Conservation (phyloP, 202 grass and related monocot species). For the Carex arenaria region DNA sequence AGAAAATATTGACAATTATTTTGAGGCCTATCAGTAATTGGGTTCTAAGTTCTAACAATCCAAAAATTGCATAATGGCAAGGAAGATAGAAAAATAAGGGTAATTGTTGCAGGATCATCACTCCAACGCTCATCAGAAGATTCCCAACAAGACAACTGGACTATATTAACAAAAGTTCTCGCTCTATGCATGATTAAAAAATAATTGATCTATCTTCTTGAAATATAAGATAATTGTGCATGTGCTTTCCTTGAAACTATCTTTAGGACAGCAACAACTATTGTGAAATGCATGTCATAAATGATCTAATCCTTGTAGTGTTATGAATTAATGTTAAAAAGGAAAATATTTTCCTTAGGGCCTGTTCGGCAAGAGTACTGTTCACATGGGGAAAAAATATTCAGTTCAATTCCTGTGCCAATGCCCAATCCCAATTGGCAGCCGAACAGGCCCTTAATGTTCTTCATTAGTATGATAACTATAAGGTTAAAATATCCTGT, state of each 20-base stretch:
- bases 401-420: too few relatives aligned
- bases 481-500: background rate
- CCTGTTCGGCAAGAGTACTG: too few relatives aligned
- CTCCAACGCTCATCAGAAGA: background rate
- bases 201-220: background rate
- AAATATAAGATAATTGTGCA: too few relatives aligned
- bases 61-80: background rate
- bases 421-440: too few relatives aligned
- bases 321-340: too few relatives aligned
- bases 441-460: too few relatives aligned
- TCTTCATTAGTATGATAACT: too few relatives aligned
- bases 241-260: background rate
- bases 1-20: background rate
- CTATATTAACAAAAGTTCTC: background rate
- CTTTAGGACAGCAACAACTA: background rate
- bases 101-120: background rate
- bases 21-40: background rate
- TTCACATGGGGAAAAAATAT: too few relatives aligned
- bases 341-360: too few relatives aligned
- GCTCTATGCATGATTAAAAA: background rate
- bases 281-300: too few relatives aligned
- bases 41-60: too few relatives aligned
- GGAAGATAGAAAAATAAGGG: background rate
- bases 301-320: too few relatives aligned
- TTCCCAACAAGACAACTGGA: background rate